These are phyloP conservation scores for Dispira parvispora DNA, from an alignment of 192 early-diverging fungal genomes.

Conservation along the genomic window DNA sequence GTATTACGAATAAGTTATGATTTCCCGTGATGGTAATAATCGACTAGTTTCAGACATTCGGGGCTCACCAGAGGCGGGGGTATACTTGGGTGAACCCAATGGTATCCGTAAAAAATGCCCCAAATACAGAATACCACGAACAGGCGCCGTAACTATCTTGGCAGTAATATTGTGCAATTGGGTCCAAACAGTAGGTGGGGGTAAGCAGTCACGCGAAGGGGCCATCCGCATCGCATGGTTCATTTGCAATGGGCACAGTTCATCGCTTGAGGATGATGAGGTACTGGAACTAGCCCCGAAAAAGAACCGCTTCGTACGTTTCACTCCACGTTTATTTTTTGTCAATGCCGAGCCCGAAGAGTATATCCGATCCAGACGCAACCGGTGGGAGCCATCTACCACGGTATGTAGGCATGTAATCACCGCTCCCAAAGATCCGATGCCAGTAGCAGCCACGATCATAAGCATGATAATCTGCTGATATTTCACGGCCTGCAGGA, in stretches of 20 bases:
- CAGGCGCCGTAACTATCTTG: too few species aligned
- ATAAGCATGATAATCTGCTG: conserved; percentile 80
- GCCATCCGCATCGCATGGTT: neutral
- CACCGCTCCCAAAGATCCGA: conserved; percentile 29
- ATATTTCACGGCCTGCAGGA: conserved; percentile 62
- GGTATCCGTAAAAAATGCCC: too few species aligned
- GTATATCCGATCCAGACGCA: conserved; percentile 1
- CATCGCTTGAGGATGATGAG: neutral
- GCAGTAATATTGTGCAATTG: too few species aligned
- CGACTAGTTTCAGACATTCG: too few species aligned
- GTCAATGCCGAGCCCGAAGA: neutral
- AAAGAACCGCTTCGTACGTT: neutral
- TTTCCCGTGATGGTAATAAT: too few species aligned
- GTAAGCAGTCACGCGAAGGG: neutral
- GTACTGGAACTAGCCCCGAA: neutral
- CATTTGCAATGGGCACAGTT: neutral
- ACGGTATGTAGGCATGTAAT: neutral
- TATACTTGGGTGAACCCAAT: too few species aligned
- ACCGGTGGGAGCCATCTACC: neutral
- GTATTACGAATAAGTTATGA: too few species aligned
- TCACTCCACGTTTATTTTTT: neutral
- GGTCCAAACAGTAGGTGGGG: too few species aligned
- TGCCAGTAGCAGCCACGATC: conserved; percentile 54
- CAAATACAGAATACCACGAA: too few species aligned
- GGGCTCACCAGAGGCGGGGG: too few species aligned